These are phyloP conservation scores for Cordyceps fumosorosea DNA, from an alignment of 2,329 filamentous ascomycete species.

Conservation along the genomic window DNA sequence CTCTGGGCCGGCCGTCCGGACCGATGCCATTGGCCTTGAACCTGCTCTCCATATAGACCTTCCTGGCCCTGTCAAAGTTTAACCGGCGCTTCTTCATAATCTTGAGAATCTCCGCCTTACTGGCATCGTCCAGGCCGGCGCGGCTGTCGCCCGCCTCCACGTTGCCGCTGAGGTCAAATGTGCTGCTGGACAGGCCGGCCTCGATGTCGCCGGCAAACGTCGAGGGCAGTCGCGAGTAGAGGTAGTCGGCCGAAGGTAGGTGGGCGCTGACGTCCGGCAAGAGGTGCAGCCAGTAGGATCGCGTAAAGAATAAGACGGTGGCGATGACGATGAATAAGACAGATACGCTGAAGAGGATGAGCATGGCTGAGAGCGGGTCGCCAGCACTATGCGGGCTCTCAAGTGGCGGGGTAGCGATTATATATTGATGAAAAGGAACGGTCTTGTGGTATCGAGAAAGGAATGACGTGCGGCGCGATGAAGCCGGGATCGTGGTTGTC, in stretches of 20 bases:
- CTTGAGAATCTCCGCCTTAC: conserved; percentile 73
- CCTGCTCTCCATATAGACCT: conserved; percentile 75
- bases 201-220: conserved; percentile 82
- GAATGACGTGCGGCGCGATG: neutral
- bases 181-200: conserved; percentile 72
- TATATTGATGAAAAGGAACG: neutral
- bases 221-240: conserved; percentile 71
- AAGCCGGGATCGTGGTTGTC: neutral
- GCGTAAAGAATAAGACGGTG: conserved; percentile 75
- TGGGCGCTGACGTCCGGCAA: conserved; percentile 49
- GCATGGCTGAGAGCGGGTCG: conserved; percentile 50
- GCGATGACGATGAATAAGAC: conserved; percentile 65
- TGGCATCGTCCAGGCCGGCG: conserved; percentile 70
- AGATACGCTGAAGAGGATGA: conserved; percentile 71
- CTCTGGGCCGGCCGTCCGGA: conserved; percentile 76
- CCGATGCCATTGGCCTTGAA: conserved; percentile 87
- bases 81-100: conserved; percentile 87
- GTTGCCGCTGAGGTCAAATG: conserved; percentile 79
- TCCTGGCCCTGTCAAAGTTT: conserved; percentile 83
- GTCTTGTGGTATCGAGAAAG: neutral
- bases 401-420: neutral
- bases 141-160: conserved; percentile 72
- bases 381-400: neutral
- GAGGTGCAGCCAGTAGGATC: conserved; percentile 66
- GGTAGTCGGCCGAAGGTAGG: conserved; percentile 49